These are phyloP conservation scores for Artomyces pyxidatus DNA, from an alignment of 768 basidiomycete species.

Conservation along the genomic window DNA sequence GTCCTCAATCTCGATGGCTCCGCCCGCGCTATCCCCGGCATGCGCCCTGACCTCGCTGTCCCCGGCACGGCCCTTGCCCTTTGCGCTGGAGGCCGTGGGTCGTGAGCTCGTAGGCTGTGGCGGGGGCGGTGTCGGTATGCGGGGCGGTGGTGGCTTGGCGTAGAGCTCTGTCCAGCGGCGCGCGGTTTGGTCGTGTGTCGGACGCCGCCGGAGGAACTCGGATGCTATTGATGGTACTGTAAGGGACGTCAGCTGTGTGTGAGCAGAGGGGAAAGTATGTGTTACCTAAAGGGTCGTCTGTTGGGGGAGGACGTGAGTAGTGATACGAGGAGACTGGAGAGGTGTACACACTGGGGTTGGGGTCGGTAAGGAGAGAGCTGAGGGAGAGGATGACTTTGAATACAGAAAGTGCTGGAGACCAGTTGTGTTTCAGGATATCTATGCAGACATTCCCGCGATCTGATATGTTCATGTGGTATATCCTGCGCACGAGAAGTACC, in stretches of 20 bases:
- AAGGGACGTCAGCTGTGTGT: background rate
- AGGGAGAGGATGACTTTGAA: slow-evolving; percentile 94
- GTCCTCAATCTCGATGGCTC: slow-evolving; percentile 6
- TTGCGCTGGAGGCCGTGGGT: background rate
- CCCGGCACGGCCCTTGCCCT: slow-evolving; percentile 13
- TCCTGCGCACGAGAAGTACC: slow-evolving; percentile 34
- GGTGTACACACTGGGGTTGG: slow-evolving; percentile 71
- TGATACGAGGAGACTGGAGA: background rate
- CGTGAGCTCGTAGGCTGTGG: background rate
- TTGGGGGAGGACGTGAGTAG: background rate
- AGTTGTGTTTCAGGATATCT: slow-evolving; percentile 88
- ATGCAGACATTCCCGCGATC: slow-evolving; percentile 76
- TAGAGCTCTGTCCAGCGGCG: slow-evolving; percentile 30
- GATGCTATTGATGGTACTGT: slow-evolving; percentile 25
- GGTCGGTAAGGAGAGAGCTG: slow-evolving; percentile 87
- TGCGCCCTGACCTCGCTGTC: background rate
- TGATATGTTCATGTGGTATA: slow-evolving; percentile 89
- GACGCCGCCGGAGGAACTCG: slow-evolving; percentile 23
- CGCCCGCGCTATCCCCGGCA: background rate
- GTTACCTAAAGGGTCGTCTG: slow-evolving; percentile 16
- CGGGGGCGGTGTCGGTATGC: slow-evolving; percentile 3
- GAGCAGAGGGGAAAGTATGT: background rate
- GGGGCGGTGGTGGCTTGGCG: slow-evolving; percentile 17
- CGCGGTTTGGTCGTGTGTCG: slow-evolving; percentile 33
- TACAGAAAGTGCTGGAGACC: slow-evolving; percentile 89